Evolutionary conservation across 495 filamentous ascomycete species (phyloP).

Genomic region (Penicillium roqueforti): DNA sequence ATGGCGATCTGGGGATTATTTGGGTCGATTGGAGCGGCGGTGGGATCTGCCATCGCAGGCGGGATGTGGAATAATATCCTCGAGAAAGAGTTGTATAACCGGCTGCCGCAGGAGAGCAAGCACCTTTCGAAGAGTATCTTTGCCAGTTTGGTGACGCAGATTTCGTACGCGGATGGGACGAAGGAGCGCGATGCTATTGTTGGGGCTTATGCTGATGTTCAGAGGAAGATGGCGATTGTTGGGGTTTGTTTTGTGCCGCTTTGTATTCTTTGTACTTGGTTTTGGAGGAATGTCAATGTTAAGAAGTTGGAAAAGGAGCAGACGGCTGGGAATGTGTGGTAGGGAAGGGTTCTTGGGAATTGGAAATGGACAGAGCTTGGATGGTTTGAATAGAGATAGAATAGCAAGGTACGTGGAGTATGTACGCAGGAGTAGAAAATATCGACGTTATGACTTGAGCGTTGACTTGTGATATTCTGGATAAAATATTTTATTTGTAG

Average conservation of each 20-base stretch:
- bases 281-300: constrained; percentile 54
- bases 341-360: too few species aligned
- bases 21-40: constrained; percentile 55
- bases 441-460: not conserved
- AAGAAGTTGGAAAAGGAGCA: constrained; percentile 35
- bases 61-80: constrained; percentile 63
- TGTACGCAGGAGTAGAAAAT: too few species aligned
- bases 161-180: constrained; percentile 47
- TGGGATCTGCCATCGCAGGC: constrained; percentile 54
- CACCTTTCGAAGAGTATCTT: constrained; percentile 45
- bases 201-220: constrained; percentile 49
- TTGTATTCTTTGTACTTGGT: constrained; percentile 34
- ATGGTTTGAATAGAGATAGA: too few species aligned
- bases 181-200: constrained; percentile 49
- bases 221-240: constrained; percentile 51
- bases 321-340: constrained; percentile 13
- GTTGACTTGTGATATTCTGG: not conserved
- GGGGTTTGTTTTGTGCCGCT: constrained; percentile 40
- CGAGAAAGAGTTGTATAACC: constrained; percentile 44
- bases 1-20: constrained; percentile 60
- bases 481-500: not conserved
- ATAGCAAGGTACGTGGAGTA: too few species aligned
- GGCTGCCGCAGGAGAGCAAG: constrained; percentile 46
- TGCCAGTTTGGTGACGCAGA: constrained; percentile 38
- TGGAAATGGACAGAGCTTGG: too few species aligned